These are phyloP conservation scores for Boletellus ananiceps DNA, from an alignment of 768 basidiomycete species.

Conservation along the genomic window DNA sequence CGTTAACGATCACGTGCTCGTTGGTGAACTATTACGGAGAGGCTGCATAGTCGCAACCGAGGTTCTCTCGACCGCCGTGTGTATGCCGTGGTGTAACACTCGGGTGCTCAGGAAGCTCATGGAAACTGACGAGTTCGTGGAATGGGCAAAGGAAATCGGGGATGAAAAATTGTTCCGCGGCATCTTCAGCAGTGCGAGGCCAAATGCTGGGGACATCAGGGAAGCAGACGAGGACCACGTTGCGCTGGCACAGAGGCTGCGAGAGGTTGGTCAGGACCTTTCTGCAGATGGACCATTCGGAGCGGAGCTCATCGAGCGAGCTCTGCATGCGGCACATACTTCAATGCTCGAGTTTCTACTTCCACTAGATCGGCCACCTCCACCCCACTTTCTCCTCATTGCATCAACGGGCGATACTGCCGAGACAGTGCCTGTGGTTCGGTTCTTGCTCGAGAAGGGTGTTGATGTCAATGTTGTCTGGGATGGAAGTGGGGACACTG, in stretches of 20 bases:
- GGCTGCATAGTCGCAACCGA: neutral
- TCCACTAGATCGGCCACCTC: neutral
- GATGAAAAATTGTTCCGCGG: neutral
- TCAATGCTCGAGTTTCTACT: conserved; percentile 1
- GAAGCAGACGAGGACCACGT: neutral
- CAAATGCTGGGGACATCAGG: neutral
- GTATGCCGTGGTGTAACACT: conserved; percentile 5
- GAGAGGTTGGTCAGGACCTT: neutral
- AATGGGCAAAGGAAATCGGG: neutral
- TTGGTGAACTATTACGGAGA: neutral
- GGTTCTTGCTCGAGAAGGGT: conserved; percentile 3
- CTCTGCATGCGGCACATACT: neutral
- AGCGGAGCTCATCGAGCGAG: neutral
- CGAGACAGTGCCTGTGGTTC: neutral
- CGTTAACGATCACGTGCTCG: neutral
- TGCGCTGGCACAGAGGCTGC: neutral
- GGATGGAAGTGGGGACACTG: neutral
- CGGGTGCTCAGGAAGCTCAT: neutral
- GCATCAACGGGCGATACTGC: neutral
- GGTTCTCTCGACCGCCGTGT: neutral
- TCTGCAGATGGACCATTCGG: neutral
- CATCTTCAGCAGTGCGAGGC: conserved; percentile 5
- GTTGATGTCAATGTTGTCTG: neutral
- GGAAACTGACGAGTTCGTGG: neutral
- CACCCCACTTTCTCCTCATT: neutral